A percentile compares a stretch with the other conserved stretches of the same genome.
Evolutionary conservation across 768 basidiomycete genomes (phyloP).

Genomic region (Kwoniella heveanensis): DNA sequence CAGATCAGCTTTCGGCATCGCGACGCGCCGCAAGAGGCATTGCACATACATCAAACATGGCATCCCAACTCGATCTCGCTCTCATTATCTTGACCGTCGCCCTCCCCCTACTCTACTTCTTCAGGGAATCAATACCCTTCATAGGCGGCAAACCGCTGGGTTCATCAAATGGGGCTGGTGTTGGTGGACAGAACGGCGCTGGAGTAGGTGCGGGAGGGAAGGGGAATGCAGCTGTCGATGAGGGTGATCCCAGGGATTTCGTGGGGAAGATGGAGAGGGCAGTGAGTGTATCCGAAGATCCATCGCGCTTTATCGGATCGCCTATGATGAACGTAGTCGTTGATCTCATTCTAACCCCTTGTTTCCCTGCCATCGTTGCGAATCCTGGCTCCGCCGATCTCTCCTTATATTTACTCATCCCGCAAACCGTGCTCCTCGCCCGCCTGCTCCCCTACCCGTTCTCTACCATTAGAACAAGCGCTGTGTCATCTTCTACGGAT

Average conservation of each 20-base stretch:
- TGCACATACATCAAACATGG: too few species aligned
- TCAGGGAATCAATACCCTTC: slow-evolving; percentile 49
- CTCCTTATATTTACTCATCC: neutral
- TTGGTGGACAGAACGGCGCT: slow-evolving; percentile 8
- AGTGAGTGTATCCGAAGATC: too few species aligned
- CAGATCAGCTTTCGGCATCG: too few species aligned
- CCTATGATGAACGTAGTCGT: neutral
- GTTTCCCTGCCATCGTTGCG: neutral
- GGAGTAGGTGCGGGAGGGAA: slow-evolving; percentile 52
- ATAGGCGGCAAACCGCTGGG: slow-evolving; percentile 39
- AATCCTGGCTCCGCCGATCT: neutral
- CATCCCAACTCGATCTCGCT: slow-evolving; percentile 53
- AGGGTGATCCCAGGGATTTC: slow-evolving; percentile 89
- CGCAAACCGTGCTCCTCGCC: neutral
- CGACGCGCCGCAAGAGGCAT: too few species aligned
- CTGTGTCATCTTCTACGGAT: slow-evolving; percentile 87
- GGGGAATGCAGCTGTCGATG: slow-evolving; percentile 62
- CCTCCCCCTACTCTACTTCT: slow-evolving; percentile 56
- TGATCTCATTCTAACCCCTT: neutral
- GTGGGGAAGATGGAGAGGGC: slow-evolving; percentile 90
- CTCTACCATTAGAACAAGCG: slow-evolving; percentile 30
- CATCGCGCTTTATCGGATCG: neutral
- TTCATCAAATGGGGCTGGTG: slow-evolving; percentile 10
- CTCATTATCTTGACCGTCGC: slow-evolving; percentile 58
- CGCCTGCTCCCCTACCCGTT: neutral